Base-by-base conservation (phyloP, 768 basidiomycete genomes). In the Russula lepida region DNA sequence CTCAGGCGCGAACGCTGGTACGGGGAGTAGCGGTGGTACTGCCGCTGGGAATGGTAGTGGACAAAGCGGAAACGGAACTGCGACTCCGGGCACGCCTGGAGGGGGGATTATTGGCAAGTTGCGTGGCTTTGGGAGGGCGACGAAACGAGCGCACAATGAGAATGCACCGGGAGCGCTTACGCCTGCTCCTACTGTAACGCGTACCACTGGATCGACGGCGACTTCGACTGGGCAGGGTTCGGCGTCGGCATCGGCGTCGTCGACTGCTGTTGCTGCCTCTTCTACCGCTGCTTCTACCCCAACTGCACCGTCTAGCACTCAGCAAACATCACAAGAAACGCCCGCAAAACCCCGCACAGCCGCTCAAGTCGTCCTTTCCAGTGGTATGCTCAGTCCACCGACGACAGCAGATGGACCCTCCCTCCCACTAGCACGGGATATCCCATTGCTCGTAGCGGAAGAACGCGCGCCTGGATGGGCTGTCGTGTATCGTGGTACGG, bases 51-150 rank as follows among this genome's bases (percentile, higher is more conserved):
- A 5, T 1, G 17, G 35, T n/a, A 27, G 44, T 4, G 54, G 21
- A 19, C 23, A n/a, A 37, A 30, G 51, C 17, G 51, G 51, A 11
- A 59, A 55, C 17, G 51, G 62, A 19, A 25, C 17, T 0, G 30
- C 39, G 17, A 35, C 50, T 7, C 52, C 52, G 21, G 50, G 56
- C 19, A 72, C 77, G 25, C 66, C 69, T 17, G 68, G 76, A 30
- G 76, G 77, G 27, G 81, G 88, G 1, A 72, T 94, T 56, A 94
- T 95, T 81, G 89, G 91, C 0, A 81, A 88, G 63, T 72, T 94
- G 60, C 89, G 85, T 71, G 85, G 75, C 56, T 82, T 94, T 63
- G 87, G 86, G 9, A 88, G 86, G 72, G 79, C 75, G 54, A 72
- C 78, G 51, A 77, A 74, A 64, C 72, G 75, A 6, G 60, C 66